Conservation (phyloP, 352 stramenopile species). For the Blastocystis sp. region DNA sequence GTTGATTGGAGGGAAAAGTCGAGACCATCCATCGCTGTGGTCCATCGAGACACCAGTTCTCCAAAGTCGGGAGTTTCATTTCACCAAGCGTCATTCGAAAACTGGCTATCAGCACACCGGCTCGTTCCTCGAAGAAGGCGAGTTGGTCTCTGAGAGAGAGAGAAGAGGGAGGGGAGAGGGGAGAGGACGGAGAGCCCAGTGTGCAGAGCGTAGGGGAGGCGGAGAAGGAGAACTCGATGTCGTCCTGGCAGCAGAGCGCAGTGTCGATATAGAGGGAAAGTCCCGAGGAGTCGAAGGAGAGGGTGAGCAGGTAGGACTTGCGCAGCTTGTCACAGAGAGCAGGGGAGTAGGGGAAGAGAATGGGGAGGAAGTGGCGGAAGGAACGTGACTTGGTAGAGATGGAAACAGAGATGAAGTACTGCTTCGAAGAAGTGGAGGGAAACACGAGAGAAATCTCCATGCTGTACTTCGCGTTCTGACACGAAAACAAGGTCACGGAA, state of each 20-base stretch:
- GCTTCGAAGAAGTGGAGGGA: background rate
- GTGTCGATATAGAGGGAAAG: constrained; percentile 13
- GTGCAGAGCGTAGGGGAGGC: background rate
- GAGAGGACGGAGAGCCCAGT: background rate
- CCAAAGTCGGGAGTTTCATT: background rate
- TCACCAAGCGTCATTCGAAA: background rate
- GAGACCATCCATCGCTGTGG: background rate
- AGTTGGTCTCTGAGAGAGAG: background rate
- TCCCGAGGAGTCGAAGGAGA: background rate
- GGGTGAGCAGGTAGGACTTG: background rate
- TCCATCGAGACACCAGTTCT: background rate
- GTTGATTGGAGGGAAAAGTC: too few relatives aligned
- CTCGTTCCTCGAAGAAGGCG: background rate
- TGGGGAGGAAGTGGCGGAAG: constrained; percentile 6
- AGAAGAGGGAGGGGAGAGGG: background rate
- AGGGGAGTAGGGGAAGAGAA: background rate
- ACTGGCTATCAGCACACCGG: background rate
- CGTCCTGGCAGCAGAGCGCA: background rate
- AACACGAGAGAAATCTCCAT: constrained; percentile 3
- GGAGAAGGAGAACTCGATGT: background rate
- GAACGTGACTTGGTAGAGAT: background rate
- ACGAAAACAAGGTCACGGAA: background rate
- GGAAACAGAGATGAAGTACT: background rate
- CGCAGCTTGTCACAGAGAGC: background rate
- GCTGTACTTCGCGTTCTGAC: background rate